These are phyloP conservation scores for Bromus sterilis DNA, from an alignment of 176 grass and related monocot genomes.

Conservation along the genomic window DNA sequence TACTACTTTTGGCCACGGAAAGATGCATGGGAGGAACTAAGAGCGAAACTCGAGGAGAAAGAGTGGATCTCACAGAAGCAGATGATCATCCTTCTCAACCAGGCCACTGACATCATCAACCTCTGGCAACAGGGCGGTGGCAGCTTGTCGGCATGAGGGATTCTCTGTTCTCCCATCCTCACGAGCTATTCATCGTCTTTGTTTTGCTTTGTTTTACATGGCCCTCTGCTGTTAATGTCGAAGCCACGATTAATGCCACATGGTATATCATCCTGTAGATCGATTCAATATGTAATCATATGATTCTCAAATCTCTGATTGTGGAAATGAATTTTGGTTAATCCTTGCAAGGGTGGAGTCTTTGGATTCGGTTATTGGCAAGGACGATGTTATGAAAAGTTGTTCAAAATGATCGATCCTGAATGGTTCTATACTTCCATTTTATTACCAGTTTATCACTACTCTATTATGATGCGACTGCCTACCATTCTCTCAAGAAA, in stretches of 20 bases:
- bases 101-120: constrained; percentile 85
- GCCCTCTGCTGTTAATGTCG: not conserved
- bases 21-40: constrained; percentile 80
- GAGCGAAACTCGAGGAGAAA: constrained; percentile 67
- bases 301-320: constrained; percentile 8
- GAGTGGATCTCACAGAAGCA: constrained; percentile 83
- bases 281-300: not conserved
- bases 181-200: not conserved
- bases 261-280: constrained; percentile 30
- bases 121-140: constrained; percentile 75
- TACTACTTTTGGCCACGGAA: constrained; percentile 88
- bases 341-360: not conserved
- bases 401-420: not conserved
- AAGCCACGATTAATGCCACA: not conserved
- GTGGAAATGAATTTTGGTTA: constrained; percentile 10
- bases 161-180: not conserved
- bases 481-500: too few species aligned
- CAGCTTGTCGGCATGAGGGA: constrained; percentile 30
- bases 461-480: not conserved
- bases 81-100: constrained; percentile 77
- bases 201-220: not conserved
- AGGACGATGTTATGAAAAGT: not conserved
- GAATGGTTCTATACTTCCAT: not conserved
- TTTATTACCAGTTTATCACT: not conserved
- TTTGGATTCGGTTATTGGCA: not conserved